Evolutionary conservation across 192 early-diverging fungal species (phyloP).

Genomic region (Backusella tuberculispora): DNA sequence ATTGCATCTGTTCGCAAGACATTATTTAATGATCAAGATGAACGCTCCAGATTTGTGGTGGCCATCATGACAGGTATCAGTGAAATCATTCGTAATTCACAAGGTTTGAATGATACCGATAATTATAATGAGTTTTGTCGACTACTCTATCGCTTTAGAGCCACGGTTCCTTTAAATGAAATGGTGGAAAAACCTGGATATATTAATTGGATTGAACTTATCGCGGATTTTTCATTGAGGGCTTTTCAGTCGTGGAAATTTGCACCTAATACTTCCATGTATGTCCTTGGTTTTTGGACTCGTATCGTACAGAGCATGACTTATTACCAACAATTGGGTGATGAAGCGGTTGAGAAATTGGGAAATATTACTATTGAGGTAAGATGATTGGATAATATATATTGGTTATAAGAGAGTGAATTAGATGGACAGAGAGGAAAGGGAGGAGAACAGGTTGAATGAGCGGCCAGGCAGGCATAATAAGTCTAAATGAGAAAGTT

Average conservation of each 20-base stretch:
- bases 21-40: slow-evolving; percentile 79
- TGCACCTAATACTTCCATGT: slow-evolving; percentile 76
- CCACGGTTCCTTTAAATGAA: slow-evolving; percentile 80
- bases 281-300: slow-evolving; percentile 87
- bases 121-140: slow-evolving; percentile 90
- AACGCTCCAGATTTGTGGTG: slow-evolving; percentile 68
- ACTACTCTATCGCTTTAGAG: slow-evolving; percentile 79
- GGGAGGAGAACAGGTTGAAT: too few species aligned
- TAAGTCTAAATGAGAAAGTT: too few species aligned
- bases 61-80: slow-evolving; percentile 70
- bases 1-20: slow-evolving; percentile 83
- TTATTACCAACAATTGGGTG: slow-evolving; percentile 41
- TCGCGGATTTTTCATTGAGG: slow-evolving; percentile 67
- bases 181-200: slow-evolving; percentile 76
- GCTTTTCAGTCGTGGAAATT: slow-evolving; percentile 69
- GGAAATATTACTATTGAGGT: slow-evolving; percentile 53
- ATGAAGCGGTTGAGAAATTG: slow-evolving; percentile 37
- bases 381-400: not conserved
- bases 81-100: slow-evolving; percentile 62
- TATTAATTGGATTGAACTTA: slow-evolving; percentile 64
- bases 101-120: slow-evolving; percentile 70
- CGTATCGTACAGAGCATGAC: slow-evolving; percentile 68
- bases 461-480: too few species aligned
- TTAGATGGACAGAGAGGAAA: too few species aligned
- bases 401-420: not conserved